Conservation (phyloP, 176 grass and related monocot species). For the Aegilops sharonensis region DNA sequence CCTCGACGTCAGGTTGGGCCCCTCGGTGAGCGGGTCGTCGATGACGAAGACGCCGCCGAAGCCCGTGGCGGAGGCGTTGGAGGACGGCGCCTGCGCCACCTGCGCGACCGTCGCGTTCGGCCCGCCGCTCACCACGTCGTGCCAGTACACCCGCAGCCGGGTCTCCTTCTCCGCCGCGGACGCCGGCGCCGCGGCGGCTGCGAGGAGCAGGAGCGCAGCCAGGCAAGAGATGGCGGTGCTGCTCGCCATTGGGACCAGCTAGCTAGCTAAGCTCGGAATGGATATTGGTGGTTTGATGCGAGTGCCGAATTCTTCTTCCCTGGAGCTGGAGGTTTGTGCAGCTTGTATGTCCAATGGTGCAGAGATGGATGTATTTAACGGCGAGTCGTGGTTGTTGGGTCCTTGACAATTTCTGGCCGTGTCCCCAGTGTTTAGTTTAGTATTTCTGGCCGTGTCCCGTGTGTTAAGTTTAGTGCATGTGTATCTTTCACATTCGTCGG, state of each 20-base stretch:
- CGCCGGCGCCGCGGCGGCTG: neutral
- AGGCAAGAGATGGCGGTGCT: neutral
- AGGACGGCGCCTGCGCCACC: neutral
- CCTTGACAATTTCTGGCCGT: neutral
- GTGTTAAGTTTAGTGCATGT: neutral
- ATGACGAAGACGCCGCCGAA: constrained; percentile 37
- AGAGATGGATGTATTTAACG: neutral
- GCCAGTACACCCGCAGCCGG: constrained; percentile 63
- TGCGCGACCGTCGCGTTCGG: constrained; percentile 32
- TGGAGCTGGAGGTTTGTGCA: neutral
- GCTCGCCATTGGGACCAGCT: neutral
- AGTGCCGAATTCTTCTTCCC: neutral
- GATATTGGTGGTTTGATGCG: neutral
- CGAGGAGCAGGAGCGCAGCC: neutral
- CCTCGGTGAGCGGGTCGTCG: constrained; percentile 47
- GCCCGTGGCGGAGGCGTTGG: constrained; percentile 21
- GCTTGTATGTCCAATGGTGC: neutral
- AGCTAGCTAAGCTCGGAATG: neutral
- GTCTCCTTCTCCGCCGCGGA: constrained; percentile 20
- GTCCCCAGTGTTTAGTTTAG: neutral
- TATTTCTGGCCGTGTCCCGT: neutral
- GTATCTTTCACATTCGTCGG: neutral
- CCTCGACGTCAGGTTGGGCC: constrained; percentile 9
- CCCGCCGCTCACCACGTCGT: constrained; percentile 53
- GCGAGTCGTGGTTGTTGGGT: neutral